phyloP scores from a whole-genome alignment of 345 rosid species.

The Arabidopsis arenosa region DNA sequence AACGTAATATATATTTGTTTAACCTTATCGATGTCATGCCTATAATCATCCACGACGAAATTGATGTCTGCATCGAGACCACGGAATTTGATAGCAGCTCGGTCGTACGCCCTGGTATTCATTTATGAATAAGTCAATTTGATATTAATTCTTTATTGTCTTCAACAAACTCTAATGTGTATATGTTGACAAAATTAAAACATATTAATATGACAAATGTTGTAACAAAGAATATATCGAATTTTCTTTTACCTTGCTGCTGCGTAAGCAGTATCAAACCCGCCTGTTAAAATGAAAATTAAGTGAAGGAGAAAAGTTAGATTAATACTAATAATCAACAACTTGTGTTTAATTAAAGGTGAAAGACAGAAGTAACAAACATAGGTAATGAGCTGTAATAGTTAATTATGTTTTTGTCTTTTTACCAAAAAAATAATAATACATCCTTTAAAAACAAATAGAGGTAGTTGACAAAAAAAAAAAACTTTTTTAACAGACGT shows the following conservation, averaged over 20 bases:
- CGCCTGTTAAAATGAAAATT: constrained; percentile 55
- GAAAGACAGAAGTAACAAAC: constrained; percentile 5
- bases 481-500: constrained; percentile 21
- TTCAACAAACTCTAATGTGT: constrained; percentile 52
- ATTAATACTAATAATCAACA: neutral
- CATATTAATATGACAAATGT: constrained; percentile 2
- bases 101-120: constrained; percentile 85
- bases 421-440: neutral
- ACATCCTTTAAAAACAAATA: neutral
- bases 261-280: constrained; percentile 95
- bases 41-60: constrained; percentile 78
- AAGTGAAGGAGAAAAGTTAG: neutral
- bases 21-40: constrained; percentile 84
- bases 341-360: neutral
- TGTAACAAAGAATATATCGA: constrained; percentile 2
- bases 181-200: constrained; percentile 44
- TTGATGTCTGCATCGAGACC: constrained; percentile 95
- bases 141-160: neutral
- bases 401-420: constrained; percentile 12
- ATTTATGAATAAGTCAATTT: constrained; percentile 23
- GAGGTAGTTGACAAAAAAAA: neutral
- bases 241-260: constrained; percentile 73
- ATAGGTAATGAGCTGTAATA: constrained; percentile 24
- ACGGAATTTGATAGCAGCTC: constrained; percentile 95
- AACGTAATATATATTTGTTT: constrained; percentile 18